Evolutionary conservation across 2,329 filamentous ascomycete species (phyloP).

Genomic region (Diaporthe destruens): DNA sequence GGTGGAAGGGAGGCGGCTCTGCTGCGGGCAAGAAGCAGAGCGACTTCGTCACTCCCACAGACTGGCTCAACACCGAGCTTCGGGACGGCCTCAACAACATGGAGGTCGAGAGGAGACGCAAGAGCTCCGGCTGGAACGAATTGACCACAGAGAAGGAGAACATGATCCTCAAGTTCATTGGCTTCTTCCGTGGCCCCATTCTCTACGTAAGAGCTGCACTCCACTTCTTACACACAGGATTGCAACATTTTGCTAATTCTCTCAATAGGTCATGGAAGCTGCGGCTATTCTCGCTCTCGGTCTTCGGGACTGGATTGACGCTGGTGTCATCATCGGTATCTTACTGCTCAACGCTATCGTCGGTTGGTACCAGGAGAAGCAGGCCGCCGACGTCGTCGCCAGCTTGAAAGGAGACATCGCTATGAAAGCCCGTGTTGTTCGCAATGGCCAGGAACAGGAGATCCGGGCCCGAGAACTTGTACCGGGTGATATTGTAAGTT

Average conservation of each 20-base stretch:
- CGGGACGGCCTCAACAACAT: conserved; percentile 69
- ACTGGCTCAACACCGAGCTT: conserved; percentile 78
- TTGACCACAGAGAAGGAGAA: conserved; percentile 81
- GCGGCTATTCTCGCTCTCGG: conserved; percentile 78
- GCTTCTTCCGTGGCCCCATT: conserved; percentile 82
- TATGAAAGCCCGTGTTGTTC: conserved; percentile 76
- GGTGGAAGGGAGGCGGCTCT: conserved; percentile 53
- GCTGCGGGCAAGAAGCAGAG: conserved; percentile 47
- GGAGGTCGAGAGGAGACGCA: conserved; percentile 75
- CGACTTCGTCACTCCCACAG: conserved; percentile 67
- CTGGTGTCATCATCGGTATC: conserved; percentile 81
- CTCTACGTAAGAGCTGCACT: conserved; percentile 73
- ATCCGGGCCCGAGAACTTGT: conserved; percentile 79
- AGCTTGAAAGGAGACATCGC: conserved; percentile 80
- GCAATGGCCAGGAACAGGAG: conserved; percentile 74
- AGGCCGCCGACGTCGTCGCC: conserved; percentile 79
- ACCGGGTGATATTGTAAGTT: conserved; percentile 73
- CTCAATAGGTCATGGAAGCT: conserved; percentile 73
- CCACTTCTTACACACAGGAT: conserved; percentile 43
- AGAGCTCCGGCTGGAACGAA: conserved; percentile 78
- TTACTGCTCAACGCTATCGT: conserved; percentile 78
- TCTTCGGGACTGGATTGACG: conserved; percentile 80
- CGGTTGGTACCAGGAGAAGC: conserved; percentile 84
- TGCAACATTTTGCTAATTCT: conserved; percentile 40
- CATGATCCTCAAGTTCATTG: conserved; percentile 78